Evolutionary conservation across 768 basidiomycete species (phyloP).

Genomic region (Hygrophorus pudorinus): DNA sequence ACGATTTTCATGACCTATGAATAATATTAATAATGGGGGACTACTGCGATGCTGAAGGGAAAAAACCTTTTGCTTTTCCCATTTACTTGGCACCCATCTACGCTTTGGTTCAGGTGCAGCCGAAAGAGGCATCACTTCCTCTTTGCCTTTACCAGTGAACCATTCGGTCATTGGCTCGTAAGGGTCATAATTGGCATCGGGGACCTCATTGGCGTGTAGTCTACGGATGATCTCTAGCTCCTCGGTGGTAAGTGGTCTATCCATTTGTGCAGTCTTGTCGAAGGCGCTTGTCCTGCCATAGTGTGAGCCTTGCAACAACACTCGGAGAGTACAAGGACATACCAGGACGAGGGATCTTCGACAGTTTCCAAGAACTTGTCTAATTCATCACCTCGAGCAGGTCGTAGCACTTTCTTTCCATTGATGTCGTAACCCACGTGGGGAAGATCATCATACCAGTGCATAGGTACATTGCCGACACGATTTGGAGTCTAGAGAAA

Average conservation of each 20-base stretch:
- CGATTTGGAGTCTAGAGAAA: conserved; percentile 75
- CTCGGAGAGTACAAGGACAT: neutral
- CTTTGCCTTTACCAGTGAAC: conserved; percentile 95
- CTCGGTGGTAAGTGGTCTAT: conserved; percentile 78
- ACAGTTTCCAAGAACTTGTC: conserved; percentile 94
- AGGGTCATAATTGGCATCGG: conserved; percentile 83
- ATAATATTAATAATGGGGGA: conserved; percentile 3
- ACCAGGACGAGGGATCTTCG: conserved; percentile 89
- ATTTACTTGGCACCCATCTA: conserved; percentile 95
- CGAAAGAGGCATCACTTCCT: conserved; percentile 89
- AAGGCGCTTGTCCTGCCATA: conserved; percentile 75
- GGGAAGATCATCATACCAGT: conserved; percentile 99
- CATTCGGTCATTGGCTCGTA: conserved; percentile 92
- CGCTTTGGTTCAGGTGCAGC: conserved; percentile 92
- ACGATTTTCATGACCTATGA: conserved; percentile 97
- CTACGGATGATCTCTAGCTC: conserved; percentile 93
- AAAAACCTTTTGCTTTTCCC: conserved; percentile 96
- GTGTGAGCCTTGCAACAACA: conserved; percentile 2
- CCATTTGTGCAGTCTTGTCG: conserved; percentile 78
- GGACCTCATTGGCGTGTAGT: conserved; percentile 84
- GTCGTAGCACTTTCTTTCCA: conserved; percentile 88
- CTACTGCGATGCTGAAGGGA: neutral
- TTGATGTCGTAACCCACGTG: conserved; percentile 96
- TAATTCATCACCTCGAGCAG: conserved; percentile 91
- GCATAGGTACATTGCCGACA: conserved; percentile 89